A percentile compares a stretch with the other conserved stretches of the same genome.
Evolutionary conservation across 441 rosid genomes (phyloP).

Genomic region (Eutrema salsugineum): DNA sequence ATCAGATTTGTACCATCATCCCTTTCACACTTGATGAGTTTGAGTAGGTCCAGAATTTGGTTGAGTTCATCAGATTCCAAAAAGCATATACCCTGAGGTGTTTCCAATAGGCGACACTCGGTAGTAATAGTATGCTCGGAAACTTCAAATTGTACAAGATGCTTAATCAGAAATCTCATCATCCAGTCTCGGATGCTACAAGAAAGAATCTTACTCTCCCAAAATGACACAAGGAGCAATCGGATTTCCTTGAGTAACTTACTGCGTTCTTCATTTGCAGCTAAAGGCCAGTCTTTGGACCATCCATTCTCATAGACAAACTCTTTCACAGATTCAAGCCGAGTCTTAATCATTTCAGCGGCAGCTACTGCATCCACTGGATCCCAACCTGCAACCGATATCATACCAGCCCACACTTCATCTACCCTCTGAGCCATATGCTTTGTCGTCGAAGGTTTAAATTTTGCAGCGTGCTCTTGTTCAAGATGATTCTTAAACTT

Average conservation of each 20-base stretch:
- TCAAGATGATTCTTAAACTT: conserved; percentile 26
- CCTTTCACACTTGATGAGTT: background rate
- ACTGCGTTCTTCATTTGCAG: conserved; percentile 17
- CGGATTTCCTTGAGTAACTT: conserved; percentile 9
- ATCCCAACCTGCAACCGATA: conserved; percentile 14
- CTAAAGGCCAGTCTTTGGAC: conserved; percentile 20
- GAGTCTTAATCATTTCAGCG: conserved; percentile 14
- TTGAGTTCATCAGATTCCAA: background rate
- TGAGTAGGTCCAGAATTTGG: background rate
- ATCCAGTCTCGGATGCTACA: conserved; percentile 12
- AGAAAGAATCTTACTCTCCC: background rate
- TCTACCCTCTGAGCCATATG: background rate
- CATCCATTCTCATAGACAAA: conserved; percentile 22
- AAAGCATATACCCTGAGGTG: conserved; percentile 22
- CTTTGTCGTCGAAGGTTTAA: conserved; percentile 1
- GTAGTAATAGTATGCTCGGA: background rate
- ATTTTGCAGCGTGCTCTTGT: conserved; percentile 13
- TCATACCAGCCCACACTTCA: conserved; percentile 12
- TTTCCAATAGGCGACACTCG: background rate
- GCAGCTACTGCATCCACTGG: conserved; percentile 22
- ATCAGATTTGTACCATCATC: conserved; percentile 4
- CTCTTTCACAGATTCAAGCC: background rate
- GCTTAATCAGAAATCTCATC: background rate
- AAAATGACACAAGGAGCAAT: background rate
- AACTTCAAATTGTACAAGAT: conserved; percentile 11